A percentile compares a stretch with the other conserved stretches of the same genome.
Conservation (phyloP, 208 protist genomes). For the Acanthamoeba triangularis region DNA sequence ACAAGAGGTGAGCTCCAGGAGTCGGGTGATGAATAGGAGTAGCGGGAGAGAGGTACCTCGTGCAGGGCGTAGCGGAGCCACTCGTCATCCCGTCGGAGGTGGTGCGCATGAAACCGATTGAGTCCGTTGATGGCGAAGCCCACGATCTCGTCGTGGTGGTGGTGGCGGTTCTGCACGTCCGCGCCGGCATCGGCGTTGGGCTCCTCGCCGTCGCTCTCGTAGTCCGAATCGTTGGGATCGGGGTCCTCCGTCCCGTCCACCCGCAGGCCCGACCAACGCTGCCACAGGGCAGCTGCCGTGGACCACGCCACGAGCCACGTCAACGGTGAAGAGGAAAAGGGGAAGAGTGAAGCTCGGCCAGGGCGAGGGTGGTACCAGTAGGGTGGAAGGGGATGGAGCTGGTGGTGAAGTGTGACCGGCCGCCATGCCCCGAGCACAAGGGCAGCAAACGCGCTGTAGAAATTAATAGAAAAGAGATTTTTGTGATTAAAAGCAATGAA, state of each 20-base stretch:
- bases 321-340: background rate
- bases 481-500: background rate
- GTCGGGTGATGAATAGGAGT: background rate
- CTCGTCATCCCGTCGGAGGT: background rate
- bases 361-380: no score
- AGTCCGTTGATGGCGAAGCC: constrained; percentile 39
- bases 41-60: background rate
- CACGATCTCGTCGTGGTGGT: constrained; percentile 17
- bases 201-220: background rate
- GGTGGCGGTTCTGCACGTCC: constrained; percentile 4
- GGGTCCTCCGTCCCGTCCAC: constrained; percentile 2
- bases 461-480: background rate
- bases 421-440: no score
- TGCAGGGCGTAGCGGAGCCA: constrained; percentile 23
- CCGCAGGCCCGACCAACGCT: constrained; percentile 13
- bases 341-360: no score
- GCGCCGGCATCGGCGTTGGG: constrained; percentile 41
- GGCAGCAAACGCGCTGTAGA: no score
- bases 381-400: no score
- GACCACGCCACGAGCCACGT: no score
- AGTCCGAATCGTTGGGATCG: background rate
- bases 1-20: background rate
- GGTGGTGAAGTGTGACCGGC: no score
- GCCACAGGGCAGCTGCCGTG: background rate
- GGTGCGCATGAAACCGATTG: constrained; percentile 29